Evolutionary conservation across 2,329 filamentous ascomycete species (phyloP).

Genomic region (Penicillium sp.): DNA sequence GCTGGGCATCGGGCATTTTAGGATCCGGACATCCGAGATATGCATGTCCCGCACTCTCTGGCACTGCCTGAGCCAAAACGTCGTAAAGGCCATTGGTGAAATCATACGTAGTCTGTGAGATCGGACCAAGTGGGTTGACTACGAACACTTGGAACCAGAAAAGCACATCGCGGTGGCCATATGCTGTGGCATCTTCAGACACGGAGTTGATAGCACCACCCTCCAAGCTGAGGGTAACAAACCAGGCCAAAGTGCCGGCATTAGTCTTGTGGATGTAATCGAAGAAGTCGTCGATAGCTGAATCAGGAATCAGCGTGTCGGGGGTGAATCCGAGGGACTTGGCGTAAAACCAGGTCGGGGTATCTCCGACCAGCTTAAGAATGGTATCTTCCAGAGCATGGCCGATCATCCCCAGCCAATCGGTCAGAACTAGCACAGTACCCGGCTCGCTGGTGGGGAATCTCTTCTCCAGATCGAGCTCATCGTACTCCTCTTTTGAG

Average conservation of each 20-base stretch:
- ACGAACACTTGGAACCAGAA: constrained; percentile 62
- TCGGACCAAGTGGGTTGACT: constrained; percentile 41
- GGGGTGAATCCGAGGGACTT: constrained; percentile 54
- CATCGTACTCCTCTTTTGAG: constrained; percentile 54
- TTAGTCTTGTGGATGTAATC: constrained; percentile 41
- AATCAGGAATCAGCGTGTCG: constrained; percentile 46
- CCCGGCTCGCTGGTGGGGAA: constrained; percentile 16
- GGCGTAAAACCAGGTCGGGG: constrained; percentile 45
- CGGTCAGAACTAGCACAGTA: constrained; percentile 15
- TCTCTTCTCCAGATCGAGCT: constrained; percentile 26
- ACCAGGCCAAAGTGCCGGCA: constrained; percentile 55
- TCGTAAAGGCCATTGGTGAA: constrained; percentile 53
- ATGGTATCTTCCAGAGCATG: not conserved
- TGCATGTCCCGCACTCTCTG: constrained; percentile 34
- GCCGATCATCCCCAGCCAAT: not conserved
- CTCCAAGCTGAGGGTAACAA: constrained; percentile 58
- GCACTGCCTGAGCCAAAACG: constrained; percentile 23
- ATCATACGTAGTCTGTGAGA: constrained; percentile 45
- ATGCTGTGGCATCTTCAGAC: constrained; percentile 55
- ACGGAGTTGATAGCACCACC: constrained; percentile 59
- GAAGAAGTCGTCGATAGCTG: constrained; percentile 35
- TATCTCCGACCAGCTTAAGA: not conserved
- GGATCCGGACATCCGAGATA: constrained; percentile 63
- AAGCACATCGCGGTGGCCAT: constrained; percentile 60
- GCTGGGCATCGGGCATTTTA: constrained; percentile 42